Evolutionary conservation across 805 yeast genomes (phyloP).

Genomic region (Candida odintsovae): DNA sequence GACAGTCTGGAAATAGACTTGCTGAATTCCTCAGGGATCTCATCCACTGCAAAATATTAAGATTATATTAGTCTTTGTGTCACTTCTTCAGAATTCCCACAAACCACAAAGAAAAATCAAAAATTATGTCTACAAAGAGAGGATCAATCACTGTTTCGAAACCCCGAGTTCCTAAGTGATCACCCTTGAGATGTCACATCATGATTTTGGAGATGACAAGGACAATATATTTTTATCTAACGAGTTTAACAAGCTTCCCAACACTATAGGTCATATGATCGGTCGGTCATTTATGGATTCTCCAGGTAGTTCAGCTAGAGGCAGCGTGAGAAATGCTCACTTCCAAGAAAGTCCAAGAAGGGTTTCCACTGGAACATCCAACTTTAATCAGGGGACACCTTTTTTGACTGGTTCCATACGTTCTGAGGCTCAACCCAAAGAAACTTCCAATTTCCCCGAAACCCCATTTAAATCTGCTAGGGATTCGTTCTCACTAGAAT

Average conservation of each 20-base stretch:
- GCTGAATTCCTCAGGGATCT: not conserved
- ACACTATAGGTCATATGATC: not conserved
- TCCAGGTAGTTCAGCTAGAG: not conserved
- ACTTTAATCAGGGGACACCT: not conserved
- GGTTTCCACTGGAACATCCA: not conserved
- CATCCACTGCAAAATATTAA: not conserved
- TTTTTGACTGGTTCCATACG: not conserved
- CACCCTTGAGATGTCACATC: not conserved
- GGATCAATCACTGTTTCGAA: not conserved
- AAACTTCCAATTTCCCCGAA: not conserved
- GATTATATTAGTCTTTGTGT: not conserved
- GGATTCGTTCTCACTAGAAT: not conserved
- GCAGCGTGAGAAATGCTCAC: not conserved
- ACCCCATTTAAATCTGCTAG: slow-evolving; percentile 7
- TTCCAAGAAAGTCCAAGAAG: not conserved
- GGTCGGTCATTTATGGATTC: not conserved
- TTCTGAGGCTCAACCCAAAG: not conserved
- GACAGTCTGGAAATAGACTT: not conserved
- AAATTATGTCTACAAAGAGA: not conserved
- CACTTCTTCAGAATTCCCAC: not conserved
- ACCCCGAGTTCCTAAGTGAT: not conserved
- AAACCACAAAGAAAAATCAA: not conserved
- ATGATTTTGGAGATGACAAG: not conserved
- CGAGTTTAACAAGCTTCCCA: not conserved
- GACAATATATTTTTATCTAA: not conserved